A percentile compares a stretch with the other conserved stretches of the same genome.
phyloP scores from a whole-genome alignment of 2,329 filamentous ascomycete species.

The Xylariaceae sp. region DNA sequence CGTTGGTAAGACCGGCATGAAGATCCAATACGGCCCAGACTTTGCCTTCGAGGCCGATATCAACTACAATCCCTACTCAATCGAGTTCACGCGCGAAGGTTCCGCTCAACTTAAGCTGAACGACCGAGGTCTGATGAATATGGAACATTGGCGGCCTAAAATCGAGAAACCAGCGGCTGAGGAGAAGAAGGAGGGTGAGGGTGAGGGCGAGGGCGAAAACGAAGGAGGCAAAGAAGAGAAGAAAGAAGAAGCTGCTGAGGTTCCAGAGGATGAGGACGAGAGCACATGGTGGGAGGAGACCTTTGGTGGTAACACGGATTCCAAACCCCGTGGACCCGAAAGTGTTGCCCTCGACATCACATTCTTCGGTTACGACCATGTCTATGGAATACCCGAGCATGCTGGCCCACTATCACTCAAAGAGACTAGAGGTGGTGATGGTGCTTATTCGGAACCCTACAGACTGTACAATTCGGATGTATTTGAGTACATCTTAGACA shows the following conservation, averaged over 20 bases:
- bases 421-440: conserved; percentile 86
- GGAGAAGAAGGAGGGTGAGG: conserved; percentile 55
- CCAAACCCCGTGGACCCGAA: conserved; percentile 93
- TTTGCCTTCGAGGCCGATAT: conserved; percentile 83
- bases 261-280: conserved; percentile 65
- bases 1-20: conserved; percentile 70
- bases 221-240: conserved; percentile 55
- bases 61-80: conserved; percentile 78
- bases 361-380: conserved; percentile 89
- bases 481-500: conserved; percentile 96
- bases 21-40: conserved; percentile 78
- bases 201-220: conserved; percentile 56
- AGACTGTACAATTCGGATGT: conserved; percentile 95
- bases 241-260: conserved; percentile 47
- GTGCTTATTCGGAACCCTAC: conserved; percentile 88
- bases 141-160: conserved; percentile 96
- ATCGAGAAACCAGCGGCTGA: conserved; percentile 63
- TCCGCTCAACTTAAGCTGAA: conserved; percentile 86
- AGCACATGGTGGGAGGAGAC: conserved; percentile 98
- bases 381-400: conserved; percentile 94
- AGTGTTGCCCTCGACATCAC: conserved; percentile 89
- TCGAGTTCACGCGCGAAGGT: conserved; percentile 87
- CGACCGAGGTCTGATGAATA: conserved; percentile 84
- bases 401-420: conserved; percentile 86
- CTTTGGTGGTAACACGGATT: conserved; percentile 94